phyloP scores from a whole-genome alignment of 164 flowering plant genomes.

The Kingdonia uniflora region DNA sequence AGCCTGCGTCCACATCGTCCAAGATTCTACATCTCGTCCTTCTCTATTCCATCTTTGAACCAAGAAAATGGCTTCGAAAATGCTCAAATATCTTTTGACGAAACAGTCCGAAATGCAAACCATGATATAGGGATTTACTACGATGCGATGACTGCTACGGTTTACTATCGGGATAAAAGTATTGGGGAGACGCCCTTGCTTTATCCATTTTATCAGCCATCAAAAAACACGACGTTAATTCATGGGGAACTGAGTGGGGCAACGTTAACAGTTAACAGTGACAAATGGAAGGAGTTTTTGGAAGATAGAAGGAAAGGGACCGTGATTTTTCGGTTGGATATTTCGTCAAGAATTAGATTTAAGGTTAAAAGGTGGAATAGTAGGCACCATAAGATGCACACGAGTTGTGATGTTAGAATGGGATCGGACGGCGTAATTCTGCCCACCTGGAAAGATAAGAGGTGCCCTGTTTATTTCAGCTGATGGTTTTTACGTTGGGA shows the following conservation, averaged over 20 bases:
- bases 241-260: conserved; percentile 35
- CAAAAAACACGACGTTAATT: conserved; percentile 52
- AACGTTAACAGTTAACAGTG: conserved; percentile 22
- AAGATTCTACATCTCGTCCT: conserved; percentile 39
- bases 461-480: conserved; percentile 63
- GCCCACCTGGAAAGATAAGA: conserved; percentile 23
- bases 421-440: conserved; percentile 54
- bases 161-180: conserved; percentile 36
- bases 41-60: conserved; percentile 42
- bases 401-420: conserved; percentile 41
- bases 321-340: conserved; percentile 52
- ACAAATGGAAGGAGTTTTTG: conserved; percentile 37
- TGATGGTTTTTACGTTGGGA: conserved; percentile 13
- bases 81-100: conserved; percentile 40
- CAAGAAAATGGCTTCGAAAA: conserved; percentile 39
- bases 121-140: conserved; percentile 57
- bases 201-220: conserved; percentile 48
- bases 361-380: conserved; percentile 49
- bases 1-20: conserved; percentile 93
- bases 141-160: conserved; percentile 32
- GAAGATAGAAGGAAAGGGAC: conserved; percentile 33
- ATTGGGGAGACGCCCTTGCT: conserved; percentile 40
- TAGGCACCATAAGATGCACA: conserved; percentile 52
- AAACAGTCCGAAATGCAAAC: conserved; percentile 62
- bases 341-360: conserved; percentile 46